Evolutionary conservation across 352 stramenopile genomes (phyloP).

Genomic region (Aphanomyces astaci): DNA sequence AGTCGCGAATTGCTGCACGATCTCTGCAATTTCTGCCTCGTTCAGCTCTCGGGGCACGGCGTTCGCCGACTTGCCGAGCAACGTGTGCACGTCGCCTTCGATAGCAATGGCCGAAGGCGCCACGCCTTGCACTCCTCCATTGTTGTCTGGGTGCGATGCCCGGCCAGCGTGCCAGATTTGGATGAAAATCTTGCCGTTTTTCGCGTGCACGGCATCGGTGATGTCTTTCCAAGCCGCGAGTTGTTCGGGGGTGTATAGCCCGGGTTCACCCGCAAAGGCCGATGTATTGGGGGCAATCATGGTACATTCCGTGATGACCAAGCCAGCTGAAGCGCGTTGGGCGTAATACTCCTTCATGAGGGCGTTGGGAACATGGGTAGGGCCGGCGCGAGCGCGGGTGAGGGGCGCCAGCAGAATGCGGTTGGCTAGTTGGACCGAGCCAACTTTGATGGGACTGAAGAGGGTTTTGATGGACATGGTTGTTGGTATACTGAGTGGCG

Average conservation of each 20-base stretch:
- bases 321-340: background rate
- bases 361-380: background rate
- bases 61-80: background rate
- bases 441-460: conserved; percentile 5
- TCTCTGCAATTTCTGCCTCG: background rate
- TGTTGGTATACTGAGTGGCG: too few species aligned
- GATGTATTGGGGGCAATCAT: conserved; percentile 15
- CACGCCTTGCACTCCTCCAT: conserved; percentile 10
- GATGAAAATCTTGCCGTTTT: conserved; percentile 39
- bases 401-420: conserved; percentile 48
- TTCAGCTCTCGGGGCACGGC: conserved; percentile 1
- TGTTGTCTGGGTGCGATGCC: conserved; percentile 29
- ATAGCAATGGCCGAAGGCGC: conserved; percentile 18
- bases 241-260: background rate
- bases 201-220: conserved; percentile 41
- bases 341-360: conserved; percentile 14
- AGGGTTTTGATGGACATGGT: background rate
- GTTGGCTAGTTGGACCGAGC: conserved; percentile 41
- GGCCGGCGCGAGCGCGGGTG: conserved; percentile 21
- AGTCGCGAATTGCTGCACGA: conserved; percentile 6
- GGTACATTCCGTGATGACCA: conserved; percentile 11
- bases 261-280: background rate
- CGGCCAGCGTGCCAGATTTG: conserved; percentile 60
- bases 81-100: background rate
- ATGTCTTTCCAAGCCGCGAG: conserved; percentile 29